These are phyloP conservation scores for Plasmodium coatneyi DNA, from an alignment of 169 alveolate species.

Conservation along the genomic window DNA sequence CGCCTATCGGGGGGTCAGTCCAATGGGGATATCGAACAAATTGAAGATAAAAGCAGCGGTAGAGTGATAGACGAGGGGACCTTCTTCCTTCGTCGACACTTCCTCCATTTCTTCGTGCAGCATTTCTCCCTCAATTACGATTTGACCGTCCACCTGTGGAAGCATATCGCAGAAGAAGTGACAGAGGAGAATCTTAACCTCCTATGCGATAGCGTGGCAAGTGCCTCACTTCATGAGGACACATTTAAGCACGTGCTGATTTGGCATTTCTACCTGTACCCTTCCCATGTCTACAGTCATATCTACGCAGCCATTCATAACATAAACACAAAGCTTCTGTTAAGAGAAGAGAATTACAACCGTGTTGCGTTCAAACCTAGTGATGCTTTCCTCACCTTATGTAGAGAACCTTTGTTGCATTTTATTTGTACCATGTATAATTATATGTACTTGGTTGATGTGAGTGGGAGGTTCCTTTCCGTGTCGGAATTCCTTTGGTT, in stretches of 20 bases:
- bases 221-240: not conserved
- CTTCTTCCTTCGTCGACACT: slow-evolving; percentile 21
- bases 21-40: not conserved
- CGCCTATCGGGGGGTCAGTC: not conserved
- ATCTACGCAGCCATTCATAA: slow-evolving; percentile 11
- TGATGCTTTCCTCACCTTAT: not conserved
- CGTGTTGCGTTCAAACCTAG: not conserved
- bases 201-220: not conserved
- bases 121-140: slow-evolving; percentile 20
- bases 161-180: not conserved
- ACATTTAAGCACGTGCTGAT: not conserved
- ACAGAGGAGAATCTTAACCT: slow-evolving; percentile 25
- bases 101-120: slow-evolving; percentile 14
- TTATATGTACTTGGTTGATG: slow-evolving; percentile 25
- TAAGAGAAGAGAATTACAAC: slow-evolving; percentile 15
- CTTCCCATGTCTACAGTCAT: not conserved
- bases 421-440: slow-evolving; percentile 24
- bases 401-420: slow-evolving; percentile 2
- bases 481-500: slow-evolving; percentile 8
- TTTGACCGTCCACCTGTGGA: slow-evolving; percentile 1
- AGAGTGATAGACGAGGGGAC: not conserved
- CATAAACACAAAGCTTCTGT: slow-evolving; percentile 28
- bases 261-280: slow-evolving; percentile 8
- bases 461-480: slow-evolving; percentile 1
- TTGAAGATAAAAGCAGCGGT: not conserved